A percentile compares a stretch with the other conserved stretches of the same genome.
These are phyloP conservation scores for Lavandula angustifolia DNA, from an alignment of 257 asterid genomes.

Conservation along the genomic window DNA sequence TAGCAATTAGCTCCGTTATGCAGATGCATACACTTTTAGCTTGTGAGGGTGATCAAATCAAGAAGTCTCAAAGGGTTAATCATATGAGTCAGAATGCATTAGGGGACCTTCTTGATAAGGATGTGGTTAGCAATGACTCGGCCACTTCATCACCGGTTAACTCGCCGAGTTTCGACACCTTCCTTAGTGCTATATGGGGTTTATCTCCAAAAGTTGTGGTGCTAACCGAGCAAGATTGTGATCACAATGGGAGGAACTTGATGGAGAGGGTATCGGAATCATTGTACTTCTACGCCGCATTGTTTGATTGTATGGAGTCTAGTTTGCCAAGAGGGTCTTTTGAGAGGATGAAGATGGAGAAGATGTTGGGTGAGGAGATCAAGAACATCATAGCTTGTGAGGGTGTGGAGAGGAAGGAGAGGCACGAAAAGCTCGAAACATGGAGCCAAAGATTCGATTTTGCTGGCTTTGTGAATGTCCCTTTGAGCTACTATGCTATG, in stretches of 20 bases:
- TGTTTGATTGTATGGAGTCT: slow-evolving; percentile 74
- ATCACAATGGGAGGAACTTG: slow-evolving; percentile 54
- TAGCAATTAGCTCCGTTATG: slow-evolving; percentile 57
- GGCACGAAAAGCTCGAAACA: slow-evolving; percentile 74
- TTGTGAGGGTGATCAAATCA: slow-evolving; percentile 23
- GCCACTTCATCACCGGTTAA: slow-evolving; percentile 3
- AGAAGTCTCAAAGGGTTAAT: neutral
- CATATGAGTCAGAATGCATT: neutral
- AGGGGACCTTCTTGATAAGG: neutral
- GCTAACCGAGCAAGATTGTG: slow-evolving; percentile 72
- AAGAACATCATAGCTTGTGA: slow-evolving; percentile 75
- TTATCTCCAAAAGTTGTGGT: slow-evolving; percentile 71
- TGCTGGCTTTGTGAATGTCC: slow-evolving; percentile 53
- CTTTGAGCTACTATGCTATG: slow-evolving; percentile 72
- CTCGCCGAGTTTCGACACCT: slow-evolving; percentile 39
- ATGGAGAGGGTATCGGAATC: slow-evolving; percentile 80
- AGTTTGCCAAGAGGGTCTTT: slow-evolving; percentile 58
- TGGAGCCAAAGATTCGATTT: slow-evolving; percentile 60
- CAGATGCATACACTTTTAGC: slow-evolving; percentile 64
- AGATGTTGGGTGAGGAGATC: slow-evolving; percentile 75
- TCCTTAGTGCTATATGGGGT: slow-evolving; percentile 59
- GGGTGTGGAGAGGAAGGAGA: slow-evolving; percentile 65
- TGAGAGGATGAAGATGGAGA: slow-evolving; percentile 72
- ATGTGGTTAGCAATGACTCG: slow-evolving; percentile 40
- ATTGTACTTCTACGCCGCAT: slow-evolving; percentile 63